Evolutionary conservation across 306 rosid species (phyloP).

Genomic region (Rosa chinensis): DNA sequence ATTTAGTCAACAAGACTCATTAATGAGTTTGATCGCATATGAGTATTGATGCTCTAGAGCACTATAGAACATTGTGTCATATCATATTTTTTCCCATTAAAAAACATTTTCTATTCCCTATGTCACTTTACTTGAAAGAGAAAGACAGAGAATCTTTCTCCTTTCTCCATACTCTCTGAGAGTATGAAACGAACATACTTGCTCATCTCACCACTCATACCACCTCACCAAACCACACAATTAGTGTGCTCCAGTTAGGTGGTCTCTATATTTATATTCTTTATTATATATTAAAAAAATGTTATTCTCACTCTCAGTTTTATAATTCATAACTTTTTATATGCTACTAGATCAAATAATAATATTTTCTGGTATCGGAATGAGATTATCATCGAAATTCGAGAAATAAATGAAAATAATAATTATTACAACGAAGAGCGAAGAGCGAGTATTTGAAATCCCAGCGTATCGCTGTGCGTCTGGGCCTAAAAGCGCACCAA

Average conservation of each 20-base stretch:
- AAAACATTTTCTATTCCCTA: not conserved
- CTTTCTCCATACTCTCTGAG: not conserved
- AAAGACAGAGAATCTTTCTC: conserved; percentile 5
- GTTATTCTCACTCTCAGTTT: not conserved
- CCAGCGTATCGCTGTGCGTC: conserved; percentile 22
- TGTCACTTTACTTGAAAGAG: not conserved
- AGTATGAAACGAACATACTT: conserved; percentile 17
- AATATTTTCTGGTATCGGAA: too few relatives aligned
- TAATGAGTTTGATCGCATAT: not conserved
- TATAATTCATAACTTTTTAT: too few relatives aligned
- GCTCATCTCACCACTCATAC: not conserved
- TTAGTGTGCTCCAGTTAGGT: not conserved
- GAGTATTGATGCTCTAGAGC: not conserved
- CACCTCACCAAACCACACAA: not conserved
- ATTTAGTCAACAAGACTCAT: not conserved
- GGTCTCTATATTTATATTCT: not conserved
- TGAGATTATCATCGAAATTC: too few relatives aligned
- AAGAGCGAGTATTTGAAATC: conserved; percentile 24
- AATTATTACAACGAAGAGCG: not conserved
- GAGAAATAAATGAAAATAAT: not conserved
- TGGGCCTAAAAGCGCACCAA: not conserved
- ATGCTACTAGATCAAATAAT: not conserved
- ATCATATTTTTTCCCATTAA: not conserved
- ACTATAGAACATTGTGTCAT: not conserved
- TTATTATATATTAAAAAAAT: not conserved